Conservation (phyloP, 495 filamentous ascomycete species). For the Cenococcum geophilum region DNA sequence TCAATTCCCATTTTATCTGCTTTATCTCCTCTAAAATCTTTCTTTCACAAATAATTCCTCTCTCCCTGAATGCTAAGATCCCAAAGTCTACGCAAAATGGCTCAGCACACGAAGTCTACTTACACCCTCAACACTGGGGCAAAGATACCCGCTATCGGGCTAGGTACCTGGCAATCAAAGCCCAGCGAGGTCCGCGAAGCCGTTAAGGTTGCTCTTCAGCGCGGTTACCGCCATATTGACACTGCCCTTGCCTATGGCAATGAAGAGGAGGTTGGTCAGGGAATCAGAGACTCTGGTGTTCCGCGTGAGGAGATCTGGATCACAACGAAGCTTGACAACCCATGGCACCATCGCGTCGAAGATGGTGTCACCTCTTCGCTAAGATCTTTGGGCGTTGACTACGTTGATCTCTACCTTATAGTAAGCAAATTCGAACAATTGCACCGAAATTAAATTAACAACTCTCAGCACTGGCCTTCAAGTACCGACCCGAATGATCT, state of each 20-base stretch:
- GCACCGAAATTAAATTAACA: conserved; percentile 5
- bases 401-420: conserved; percentile 80
- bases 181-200: conserved; percentile 61
- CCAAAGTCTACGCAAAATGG: conserved; percentile 24
- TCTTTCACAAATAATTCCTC: neutral
- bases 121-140: conserved; percentile 74
- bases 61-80: conserved; percentile 17
- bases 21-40: neutral
- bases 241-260: conserved; percentile 80
- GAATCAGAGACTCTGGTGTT: conserved; percentile 72
- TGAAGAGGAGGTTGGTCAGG: conserved; percentile 74
- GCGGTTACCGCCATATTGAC: conserved; percentile 68
- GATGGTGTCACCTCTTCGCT: conserved; percentile 66
- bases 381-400: conserved; percentile 62
- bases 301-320: conserved; percentile 77
- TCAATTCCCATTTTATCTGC: neutral
- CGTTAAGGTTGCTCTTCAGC: conserved; percentile 67
- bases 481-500: conserved; percentile 53
- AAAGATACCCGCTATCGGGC: conserved; percentile 73
- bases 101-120: conserved; percentile 35
- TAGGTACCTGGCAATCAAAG: conserved; percentile 76
- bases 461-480: conserved; percentile 62
- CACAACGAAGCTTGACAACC: conserved; percentile 83
- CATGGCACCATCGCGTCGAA: conserved; percentile 65
- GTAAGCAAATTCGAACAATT: conserved; percentile 8